Evolutionary conservation across 306 rosid genomes (phyloP).

Genomic region (Ormosia emarginata): DNA sequence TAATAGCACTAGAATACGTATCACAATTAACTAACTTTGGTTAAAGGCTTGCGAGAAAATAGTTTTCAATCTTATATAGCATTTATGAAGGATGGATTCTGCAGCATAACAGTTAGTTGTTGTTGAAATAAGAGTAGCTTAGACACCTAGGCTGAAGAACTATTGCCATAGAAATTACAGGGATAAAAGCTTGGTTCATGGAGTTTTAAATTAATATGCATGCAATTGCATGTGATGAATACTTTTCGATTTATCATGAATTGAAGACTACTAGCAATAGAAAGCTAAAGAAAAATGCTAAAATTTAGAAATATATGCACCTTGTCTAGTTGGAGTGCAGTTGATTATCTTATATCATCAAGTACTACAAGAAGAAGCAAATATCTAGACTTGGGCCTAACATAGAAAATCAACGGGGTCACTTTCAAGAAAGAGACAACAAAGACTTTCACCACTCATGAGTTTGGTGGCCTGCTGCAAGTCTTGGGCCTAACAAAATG

Average conservation of each 20-base stretch:
- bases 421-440: not conserved
- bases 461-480: not conserved
- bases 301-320: not conserved
- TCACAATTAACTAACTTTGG: too few species aligned
- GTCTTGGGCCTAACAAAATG: not conserved
- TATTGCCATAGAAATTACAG: not conserved
- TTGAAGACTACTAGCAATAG: not conserved
- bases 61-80: not conserved
- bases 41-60: too few species aligned
- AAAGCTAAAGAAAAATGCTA: not conserved
- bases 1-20: too few species aligned
- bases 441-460: not conserved
- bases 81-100: not conserved
- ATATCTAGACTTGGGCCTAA: not conserved
- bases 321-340: not conserved
- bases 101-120: not conserved
- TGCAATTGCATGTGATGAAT: not conserved
- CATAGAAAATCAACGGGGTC: not conserved
- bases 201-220: not conserved
- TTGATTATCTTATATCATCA: not conserved
- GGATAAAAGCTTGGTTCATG: not conserved
- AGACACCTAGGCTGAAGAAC: not conserved
- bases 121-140: slow-evolving; percentile 3
- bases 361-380: not conserved
- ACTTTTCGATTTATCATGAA: not conserved